phyloP scores from a whole-genome alignment of 2,329 filamentous ascomycete genomes.

The Aspergillus awamori region DNA sequence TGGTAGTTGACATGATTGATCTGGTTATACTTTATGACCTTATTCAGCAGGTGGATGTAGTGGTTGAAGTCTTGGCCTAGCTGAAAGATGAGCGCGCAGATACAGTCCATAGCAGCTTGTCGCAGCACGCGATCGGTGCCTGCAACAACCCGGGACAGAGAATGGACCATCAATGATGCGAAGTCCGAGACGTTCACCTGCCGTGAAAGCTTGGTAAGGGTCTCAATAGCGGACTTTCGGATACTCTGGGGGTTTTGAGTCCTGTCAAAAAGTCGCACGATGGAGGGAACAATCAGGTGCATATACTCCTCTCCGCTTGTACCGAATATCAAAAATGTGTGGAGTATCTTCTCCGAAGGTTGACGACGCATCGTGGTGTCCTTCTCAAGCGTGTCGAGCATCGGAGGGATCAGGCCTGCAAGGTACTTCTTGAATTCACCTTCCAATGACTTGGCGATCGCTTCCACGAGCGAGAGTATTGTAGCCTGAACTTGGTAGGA shows the following conservation, averaged over 20 bases:
- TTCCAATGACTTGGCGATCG: conserved; percentile 89
- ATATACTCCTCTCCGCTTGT: conserved; percentile 97
- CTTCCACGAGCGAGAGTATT: conserved; percentile 88
- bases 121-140: conserved; percentile 73
- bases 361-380: conserved; percentile 75
- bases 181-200: conserved; percentile 98
- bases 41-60: conserved; percentile 91
- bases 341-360: conserved; percentile 86
- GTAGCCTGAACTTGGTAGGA: conserved; percentile 83
- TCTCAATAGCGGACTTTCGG: conserved; percentile 88
- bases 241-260: conserved; percentile 77
- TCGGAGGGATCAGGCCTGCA: conserved; percentile 82
- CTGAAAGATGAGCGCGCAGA: conserved; percentile 94
- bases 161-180: conserved; percentile 94
- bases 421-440: conserved; percentile 98
- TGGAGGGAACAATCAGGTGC: conserved; percentile 95
- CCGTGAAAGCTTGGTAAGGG: conserved; percentile 87
- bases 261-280: conserved; percentile 92
- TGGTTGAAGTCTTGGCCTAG: conserved; percentile 93
- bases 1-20: conserved; percentile 92
- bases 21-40: conserved; percentile 75
- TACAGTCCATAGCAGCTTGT: conserved; percentile 83
- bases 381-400: conserved; percentile 91
- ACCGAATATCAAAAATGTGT: conserved; percentile 94
- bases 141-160: conserved; percentile 78